These are phyloP conservation scores for Forsythia suspensa DNA, from an alignment of 257 asterid species.

Conservation along the genomic window DNA sequence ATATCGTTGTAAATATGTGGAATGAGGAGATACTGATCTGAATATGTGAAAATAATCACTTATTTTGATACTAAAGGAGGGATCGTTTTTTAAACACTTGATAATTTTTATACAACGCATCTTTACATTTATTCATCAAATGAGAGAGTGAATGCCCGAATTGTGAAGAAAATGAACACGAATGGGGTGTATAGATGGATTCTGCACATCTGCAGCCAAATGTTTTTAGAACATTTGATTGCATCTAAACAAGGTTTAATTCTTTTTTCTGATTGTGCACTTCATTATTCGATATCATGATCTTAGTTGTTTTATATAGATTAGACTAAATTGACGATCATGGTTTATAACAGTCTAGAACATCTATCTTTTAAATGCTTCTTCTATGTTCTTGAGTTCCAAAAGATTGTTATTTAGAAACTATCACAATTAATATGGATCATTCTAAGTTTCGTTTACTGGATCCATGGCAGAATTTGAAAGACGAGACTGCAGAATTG, in stretches of 20 bases:
- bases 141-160: neutral
- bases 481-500: constrained; percentile 34
- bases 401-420: neutral
- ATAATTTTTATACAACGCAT: neutral
- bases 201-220: neutral
- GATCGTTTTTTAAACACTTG: neutral
- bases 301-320: neutral
- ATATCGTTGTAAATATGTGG: no score
- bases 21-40: no score
- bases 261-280: neutral
- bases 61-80: no score
- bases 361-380: neutral
- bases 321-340: neutral
- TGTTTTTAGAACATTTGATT: neutral
- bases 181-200: neutral
- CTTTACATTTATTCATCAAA: neutral
- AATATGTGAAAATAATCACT: no score
- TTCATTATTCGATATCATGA: neutral
- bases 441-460: neutral
- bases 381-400: neutral
- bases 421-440: neutral
- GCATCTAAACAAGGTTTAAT: neutral
- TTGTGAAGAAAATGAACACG: neutral
- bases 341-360: neutral
- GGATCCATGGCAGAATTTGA: constrained; percentile 32